Conservation (phyloP, 176 grass and related monocot genomes). For the Ananas comosus region DNA sequence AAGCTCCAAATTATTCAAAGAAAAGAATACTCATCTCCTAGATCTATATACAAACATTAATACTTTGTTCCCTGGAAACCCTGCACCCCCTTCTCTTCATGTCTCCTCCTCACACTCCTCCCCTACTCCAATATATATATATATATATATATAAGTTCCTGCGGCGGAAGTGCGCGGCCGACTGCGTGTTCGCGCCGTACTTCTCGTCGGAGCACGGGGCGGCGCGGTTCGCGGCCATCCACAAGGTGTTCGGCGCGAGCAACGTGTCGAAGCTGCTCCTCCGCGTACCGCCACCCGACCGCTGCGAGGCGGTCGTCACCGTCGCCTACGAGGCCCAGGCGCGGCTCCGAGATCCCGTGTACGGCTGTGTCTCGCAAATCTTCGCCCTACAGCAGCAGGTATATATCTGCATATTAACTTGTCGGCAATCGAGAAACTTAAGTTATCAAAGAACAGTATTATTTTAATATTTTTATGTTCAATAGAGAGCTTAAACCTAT, state of each 20-base stretch:
- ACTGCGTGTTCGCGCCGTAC: slow-evolving; percentile 5
- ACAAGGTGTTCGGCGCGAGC: slow-evolving; percentile 5
- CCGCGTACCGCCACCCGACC: not conserved
- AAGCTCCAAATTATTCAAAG: no score
- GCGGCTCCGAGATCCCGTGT: not conserved
- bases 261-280: slow-evolving; percentile 9
- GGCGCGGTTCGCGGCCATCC: not conserved
- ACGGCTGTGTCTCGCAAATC: slow-evolving; percentile 2
- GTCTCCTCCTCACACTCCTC: not conserved
- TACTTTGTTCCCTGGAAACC: slow-evolving; percentile 3
- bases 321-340: slow-evolving; percentile 7
- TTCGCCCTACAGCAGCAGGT: slow-evolving; percentile 6
- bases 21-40: not conserved
- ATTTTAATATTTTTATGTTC: not conserved
- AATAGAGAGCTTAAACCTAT: not conserved
- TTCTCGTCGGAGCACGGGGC: slow-evolving; percentile 5
- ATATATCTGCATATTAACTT: not conserved
- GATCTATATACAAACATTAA: not conserved
- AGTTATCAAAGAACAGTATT: not conserved
- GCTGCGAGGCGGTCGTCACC: slow-evolving; percentile 2
- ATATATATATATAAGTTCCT: slow-evolving; percentile 4
- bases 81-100: not conserved
- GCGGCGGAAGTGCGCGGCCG: not conserved
- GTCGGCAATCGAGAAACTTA: not conserved
- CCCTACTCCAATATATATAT: no score